A percentile compares a stretch with the other conserved stretches of the same genome.
These are phyloP conservation scores for Hymenotorrendiella dingleyae DNA, from an alignment of 2,329 filamentous ascomycete genomes.

Conservation along the genomic window DNA sequence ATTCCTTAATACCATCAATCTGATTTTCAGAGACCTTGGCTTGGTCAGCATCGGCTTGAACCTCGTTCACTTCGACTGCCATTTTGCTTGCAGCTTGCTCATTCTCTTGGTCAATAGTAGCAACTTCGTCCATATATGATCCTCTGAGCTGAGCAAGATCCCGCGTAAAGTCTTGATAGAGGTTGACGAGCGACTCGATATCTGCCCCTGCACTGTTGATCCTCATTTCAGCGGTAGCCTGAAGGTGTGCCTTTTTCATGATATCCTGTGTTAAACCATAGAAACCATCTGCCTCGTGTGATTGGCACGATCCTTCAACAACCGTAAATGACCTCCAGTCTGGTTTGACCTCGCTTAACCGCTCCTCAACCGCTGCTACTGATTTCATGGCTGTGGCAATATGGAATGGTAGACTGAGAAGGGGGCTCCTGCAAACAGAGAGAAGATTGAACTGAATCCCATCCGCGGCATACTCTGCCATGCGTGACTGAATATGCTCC, in stretches of 20 bases:
- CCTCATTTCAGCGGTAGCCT: conserved; percentile 2
- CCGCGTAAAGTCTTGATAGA: conserved; percentile 35
- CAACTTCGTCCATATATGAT: conserved; percentile 44
- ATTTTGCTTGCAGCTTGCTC: conserved; percentile 48
- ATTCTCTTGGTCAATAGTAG: conserved; percentile 41
- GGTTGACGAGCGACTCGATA: conserved; percentile 27
- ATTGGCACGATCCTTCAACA: not conserved
- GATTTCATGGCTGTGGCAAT: conserved; percentile 40
- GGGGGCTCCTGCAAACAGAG: conserved; percentile 63
- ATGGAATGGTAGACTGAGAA: conserved; percentile 31
- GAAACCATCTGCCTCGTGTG: conserved; percentile 8
- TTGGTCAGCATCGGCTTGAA: no score
- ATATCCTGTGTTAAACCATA: conserved; percentile 18
- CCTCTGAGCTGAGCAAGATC: conserved; percentile 39
- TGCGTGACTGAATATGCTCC: conserved; percentile 60
- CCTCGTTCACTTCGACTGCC: no score
- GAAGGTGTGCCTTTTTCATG: conserved; percentile 10
- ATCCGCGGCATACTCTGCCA: conserved; percentile 59
- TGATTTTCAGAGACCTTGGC: no score
- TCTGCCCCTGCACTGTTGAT: conserved; percentile 14
- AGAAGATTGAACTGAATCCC: conserved; percentile 73
- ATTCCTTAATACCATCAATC: no score
- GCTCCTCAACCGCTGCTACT: conserved; percentile 34
- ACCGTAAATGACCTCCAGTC: conserved; percentile 38
- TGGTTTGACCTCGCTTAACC: conserved; percentile 33